phyloP scores from a whole-genome alignment of 345 rosid genomes.

The Aurinia saxatilis region DNA sequence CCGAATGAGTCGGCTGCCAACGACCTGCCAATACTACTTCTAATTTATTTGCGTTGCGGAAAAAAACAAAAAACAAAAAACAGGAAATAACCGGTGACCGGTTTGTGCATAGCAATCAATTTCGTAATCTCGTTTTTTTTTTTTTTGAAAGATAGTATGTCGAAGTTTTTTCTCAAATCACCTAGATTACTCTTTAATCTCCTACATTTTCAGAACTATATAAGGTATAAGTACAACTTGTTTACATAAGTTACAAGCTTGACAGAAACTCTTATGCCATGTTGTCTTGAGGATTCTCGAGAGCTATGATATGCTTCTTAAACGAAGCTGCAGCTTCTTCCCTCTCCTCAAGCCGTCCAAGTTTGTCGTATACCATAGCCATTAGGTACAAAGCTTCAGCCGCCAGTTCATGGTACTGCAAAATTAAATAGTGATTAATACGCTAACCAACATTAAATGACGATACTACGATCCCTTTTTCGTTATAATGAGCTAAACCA shows the following conservation, averaged over 20 bases:
- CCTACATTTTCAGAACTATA: neutral
- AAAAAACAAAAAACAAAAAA: too few species aligned
- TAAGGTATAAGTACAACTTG: neutral
- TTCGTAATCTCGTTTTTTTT: neutral
- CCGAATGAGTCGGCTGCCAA: too few species aligned
- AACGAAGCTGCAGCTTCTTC: constrained; percentile 78
- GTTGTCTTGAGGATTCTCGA: constrained; percentile 49
- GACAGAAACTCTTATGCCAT: constrained; percentile 5
- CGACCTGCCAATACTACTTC: too few species aligned
- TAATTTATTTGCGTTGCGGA: too few species aligned
- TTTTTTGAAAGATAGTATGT: neutral
- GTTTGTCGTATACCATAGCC: constrained; percentile 59
- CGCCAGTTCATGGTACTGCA: constrained; percentile 83
- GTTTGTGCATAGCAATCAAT: too few species aligned
- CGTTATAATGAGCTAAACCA: too few species aligned
- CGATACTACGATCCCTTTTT: neutral
- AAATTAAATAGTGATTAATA: neutral
- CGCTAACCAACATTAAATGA: neutral
- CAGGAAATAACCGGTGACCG: too few species aligned
- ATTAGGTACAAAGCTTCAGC: constrained; percentile 75
- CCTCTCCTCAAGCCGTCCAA: constrained; percentile 52
- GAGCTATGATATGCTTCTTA: constrained; percentile 58
- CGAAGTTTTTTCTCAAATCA: neutral
- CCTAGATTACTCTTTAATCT: neutral
- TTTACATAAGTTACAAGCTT: constrained; percentile 12